Evolutionary conservation across 331 rosid species (phyloP).

Genomic region (Malus hybrid): DNA sequence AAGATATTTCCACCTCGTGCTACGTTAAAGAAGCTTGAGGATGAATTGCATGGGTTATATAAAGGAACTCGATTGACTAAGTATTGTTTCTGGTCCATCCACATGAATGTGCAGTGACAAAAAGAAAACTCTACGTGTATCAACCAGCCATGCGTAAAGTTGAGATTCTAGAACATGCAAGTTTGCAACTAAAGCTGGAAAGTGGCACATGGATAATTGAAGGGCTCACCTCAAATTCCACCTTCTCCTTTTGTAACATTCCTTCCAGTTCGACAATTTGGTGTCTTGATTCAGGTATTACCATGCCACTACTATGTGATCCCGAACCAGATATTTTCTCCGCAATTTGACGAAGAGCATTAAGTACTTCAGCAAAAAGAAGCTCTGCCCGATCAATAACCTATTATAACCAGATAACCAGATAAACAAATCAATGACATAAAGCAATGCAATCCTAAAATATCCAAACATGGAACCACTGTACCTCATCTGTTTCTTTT

Average conservation of each 20-base stretch:
- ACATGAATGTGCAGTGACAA: background rate
- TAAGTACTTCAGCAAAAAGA: slow-evolving; percentile 83
- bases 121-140: background rate
- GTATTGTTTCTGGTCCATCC: background rate
- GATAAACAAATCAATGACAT: slow-evolving; percentile 17
- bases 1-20: background rate
- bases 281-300: slow-evolving; percentile 52
- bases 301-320: slow-evolving; percentile 24
- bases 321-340: slow-evolving; percentile 47
- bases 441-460: background rate
- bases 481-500: slow-evolving; percentile 77
- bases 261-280: slow-evolving; percentile 68
- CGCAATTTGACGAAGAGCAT: slow-evolving; percentile 68
- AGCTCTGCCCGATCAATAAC: slow-evolving; percentile 73
- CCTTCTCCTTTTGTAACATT: slow-evolving; percentile 73
- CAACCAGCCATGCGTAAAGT: background rate
- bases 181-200: background rate
- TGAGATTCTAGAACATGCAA: background rate
- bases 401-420: slow-evolving; percentile 34
- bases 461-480: slow-evolving; percentile 12
- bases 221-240: slow-evolving; percentile 74
- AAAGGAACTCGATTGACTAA: background rate
- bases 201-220: slow-evolving; percentile 5
- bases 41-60: background rate
- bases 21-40: background rate